phyloP scores from a whole-genome alignment of 805 yeast genomes.

The Vanderwaltozyma verrucispora region DNA sequence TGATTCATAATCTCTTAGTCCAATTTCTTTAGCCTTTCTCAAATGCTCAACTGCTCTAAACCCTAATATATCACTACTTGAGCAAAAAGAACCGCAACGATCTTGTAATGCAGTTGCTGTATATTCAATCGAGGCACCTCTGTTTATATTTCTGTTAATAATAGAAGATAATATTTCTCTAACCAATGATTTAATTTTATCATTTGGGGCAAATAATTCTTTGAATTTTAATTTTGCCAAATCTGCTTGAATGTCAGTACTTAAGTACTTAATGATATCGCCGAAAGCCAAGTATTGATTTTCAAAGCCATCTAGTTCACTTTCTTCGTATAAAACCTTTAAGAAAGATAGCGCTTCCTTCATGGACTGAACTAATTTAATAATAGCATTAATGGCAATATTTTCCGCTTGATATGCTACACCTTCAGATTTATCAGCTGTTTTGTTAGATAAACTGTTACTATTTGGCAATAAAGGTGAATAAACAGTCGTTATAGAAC shows the following conservation, averaged over 20 bases:
- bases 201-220: constrained; percentile 66
- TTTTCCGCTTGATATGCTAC: constrained; percentile 83
- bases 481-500: constrained; percentile 25
- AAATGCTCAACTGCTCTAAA: constrained; percentile 90
- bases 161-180: constrained; percentile 83
- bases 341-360: constrained; percentile 88
- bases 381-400: constrained; percentile 69
- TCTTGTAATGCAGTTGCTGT: constrained; percentile 83
- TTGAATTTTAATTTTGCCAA: constrained; percentile 58
- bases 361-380: constrained; percentile 63
- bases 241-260: constrained; percentile 57
- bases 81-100: constrained; percentile 89
- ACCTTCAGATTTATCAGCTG: constrained; percentile 37
- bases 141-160: constrained; percentile 75
- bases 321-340: constrained; percentile 70
- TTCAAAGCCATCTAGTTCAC: constrained; percentile 31
- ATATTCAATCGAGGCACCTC: constrained; percentile 88
- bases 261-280: constrained; percentile 59
- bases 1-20: constrained; percentile 61
- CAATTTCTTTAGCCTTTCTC: constrained; percentile 73
- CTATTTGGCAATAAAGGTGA: constrained; percentile 36
- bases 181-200: constrained; percentile 43
- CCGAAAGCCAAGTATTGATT: constrained; percentile 36
- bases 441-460: background rate
- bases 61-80: constrained; percentile 84